Conservation (phyloP, 805 yeast species). For the Hanseniaspora singularis region DNA sequence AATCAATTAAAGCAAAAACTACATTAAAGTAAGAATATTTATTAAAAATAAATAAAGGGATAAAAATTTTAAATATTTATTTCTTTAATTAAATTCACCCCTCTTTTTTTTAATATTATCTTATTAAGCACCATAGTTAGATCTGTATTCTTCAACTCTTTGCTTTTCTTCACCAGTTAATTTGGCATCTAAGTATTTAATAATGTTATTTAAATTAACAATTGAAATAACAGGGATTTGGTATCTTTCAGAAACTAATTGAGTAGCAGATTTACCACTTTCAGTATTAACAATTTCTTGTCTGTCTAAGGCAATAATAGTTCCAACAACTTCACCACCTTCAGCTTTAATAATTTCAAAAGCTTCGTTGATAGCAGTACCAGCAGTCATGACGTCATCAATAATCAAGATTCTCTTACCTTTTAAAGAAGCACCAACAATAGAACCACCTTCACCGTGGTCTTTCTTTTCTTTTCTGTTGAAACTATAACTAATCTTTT, state of each 20-base stretch:
- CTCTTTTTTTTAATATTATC: not conserved
- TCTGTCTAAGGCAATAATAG: conserved; percentile 86
- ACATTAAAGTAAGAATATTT: too few relatives aligned
- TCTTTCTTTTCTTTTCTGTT: conserved; percentile 94
- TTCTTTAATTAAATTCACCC: not conserved
- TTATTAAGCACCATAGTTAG: conserved; percentile 28
- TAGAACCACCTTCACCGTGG: conserved; percentile 95
- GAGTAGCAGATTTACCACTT: conserved; percentile 55
- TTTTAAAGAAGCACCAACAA: conserved; percentile 71
- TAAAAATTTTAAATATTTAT: too few relatives aligned
- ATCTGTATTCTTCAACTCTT: conserved; percentile 46
- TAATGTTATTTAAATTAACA: conserved; percentile 63
- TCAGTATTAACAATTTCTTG: conserved; percentile 73
- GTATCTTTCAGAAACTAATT: conserved; percentile 58
- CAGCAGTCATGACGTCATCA: conserved; percentile 97
- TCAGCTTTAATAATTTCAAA: conserved; percentile 60
- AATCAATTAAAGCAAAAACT: too few relatives aligned
- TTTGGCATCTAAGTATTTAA: conserved; percentile 45
- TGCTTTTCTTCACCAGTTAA: conserved; percentile 47
- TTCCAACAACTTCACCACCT: conserved; percentile 66
- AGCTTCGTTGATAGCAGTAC: conserved; percentile 95
- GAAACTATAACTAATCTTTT: conserved; percentile 73
- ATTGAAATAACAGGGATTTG: conserved; percentile 76
- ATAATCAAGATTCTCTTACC: conserved; percentile 70
- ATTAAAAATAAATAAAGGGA: too few relatives aligned